Conservation (phyloP, 345 rosid genomes). For the Geranium brycei region DNA sequence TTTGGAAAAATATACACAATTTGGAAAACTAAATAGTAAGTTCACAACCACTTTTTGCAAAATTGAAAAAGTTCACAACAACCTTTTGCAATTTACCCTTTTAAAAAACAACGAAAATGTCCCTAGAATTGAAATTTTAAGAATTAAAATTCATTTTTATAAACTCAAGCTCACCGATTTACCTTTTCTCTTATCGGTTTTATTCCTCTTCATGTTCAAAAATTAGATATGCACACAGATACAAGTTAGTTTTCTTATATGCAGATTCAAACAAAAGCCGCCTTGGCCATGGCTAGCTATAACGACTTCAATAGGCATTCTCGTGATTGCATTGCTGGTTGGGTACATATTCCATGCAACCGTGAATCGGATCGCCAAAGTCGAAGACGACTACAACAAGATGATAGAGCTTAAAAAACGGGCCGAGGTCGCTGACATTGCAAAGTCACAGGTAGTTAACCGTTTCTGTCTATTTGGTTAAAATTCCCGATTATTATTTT, state of each 20-base stretch:
- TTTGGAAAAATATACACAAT: too few species aligned
- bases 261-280: constrained; percentile 73
- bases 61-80: too few species aligned
- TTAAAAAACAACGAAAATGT: too few species aligned
- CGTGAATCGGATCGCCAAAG: constrained; percentile 68
- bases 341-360: constrained; percentile 75
- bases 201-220: too few species aligned
- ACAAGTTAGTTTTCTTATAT: constrained; percentile 8
- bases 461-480: constrained; percentile 6
- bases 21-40: too few species aligned
- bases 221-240: not conserved
- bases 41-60: too few species aligned
- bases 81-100: too few species aligned
- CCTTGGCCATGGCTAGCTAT: constrained; percentile 71
- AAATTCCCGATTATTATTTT: constrained; percentile 2
- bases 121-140: too few species aligned
- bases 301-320: constrained; percentile 48
- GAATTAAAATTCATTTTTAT: too few species aligned
- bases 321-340: constrained; percentile 68
- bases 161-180: too few species aligned
- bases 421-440: constrained; percentile 90
- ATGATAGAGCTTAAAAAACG: constrained; percentile 68
- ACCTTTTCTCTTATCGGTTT: too few species aligned
- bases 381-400: constrained; percentile 63
- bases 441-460: constrained; percentile 76